A percentile compares a stretch with the other conserved stretches of the same genome.
Conservation (phyloP, 495 filamentous ascomycete species). For the Lepidopterella palustris region DNA sequence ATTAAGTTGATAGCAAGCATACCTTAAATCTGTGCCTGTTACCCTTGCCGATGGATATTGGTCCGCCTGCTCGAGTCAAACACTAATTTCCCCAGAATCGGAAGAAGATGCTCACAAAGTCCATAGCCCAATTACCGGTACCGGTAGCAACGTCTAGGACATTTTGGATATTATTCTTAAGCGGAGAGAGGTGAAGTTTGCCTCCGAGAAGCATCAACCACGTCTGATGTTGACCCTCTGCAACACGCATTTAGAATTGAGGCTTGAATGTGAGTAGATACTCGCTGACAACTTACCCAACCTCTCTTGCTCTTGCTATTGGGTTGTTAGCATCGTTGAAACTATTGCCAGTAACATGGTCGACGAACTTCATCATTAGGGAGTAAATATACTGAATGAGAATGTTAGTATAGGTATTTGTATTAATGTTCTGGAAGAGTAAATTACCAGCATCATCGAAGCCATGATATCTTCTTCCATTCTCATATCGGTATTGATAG, state of each 20-base stretch:
- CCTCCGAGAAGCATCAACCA: slow-evolving; percentile 7
- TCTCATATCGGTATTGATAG: slow-evolving; percentile 4
- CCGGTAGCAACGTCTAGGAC: slow-evolving; percentile 3
- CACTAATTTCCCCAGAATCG: background rate
- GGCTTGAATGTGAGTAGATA: background rate
- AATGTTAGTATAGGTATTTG: background rate
- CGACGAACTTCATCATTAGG: slow-evolving; percentile 12
- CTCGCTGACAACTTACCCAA: background rate
- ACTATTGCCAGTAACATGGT: background rate
- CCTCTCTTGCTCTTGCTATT: slow-evolving; percentile 5
- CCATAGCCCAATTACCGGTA: slow-evolving; percentile 8
- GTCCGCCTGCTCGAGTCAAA: slow-evolving; percentile 1
- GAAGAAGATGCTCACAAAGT: background rate
- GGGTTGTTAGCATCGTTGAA: background rate
- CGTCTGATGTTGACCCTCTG: slow-evolving; percentile 9
- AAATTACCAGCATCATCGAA: background rate
- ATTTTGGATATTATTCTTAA: slow-evolving; percentile 3
- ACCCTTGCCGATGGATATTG: slow-evolving; percentile 3
- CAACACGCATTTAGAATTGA: background rate
- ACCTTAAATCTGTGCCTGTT: slow-evolving; percentile 4
- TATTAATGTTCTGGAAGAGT: too few species aligned
- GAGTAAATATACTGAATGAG: slow-evolving; percentile 4
- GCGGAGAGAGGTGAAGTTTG: slow-evolving; percentile 6
- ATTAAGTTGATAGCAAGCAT: background rate
- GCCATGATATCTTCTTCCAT: slow-evolving; percentile 6